Base-by-base conservation (phyloP, 2,329 filamentous ascomycete genomes). In the Trichoderma sp. region DNA sequence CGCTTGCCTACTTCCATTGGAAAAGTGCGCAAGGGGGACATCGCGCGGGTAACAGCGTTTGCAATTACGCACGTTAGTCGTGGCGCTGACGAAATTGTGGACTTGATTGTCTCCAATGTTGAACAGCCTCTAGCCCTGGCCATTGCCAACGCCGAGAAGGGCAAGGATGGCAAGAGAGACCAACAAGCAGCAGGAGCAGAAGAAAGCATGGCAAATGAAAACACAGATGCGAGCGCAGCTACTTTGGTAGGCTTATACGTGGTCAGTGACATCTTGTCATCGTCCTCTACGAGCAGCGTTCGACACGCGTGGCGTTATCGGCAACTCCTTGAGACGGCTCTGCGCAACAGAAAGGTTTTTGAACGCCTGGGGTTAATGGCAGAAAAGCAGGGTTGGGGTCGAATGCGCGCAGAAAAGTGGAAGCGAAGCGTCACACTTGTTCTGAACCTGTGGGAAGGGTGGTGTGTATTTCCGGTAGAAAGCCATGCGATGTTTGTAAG, bases 51-150 rank as follows among this genome's bases (percentile, higher is more conserved):
- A 2, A 95, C 94, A 1, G 87, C 91, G 3, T 97, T 98, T 79
- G 94, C 94, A 14, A 93, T 98, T 68, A 91, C 90, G 2, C 93
- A 98, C 77, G 92, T 94, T 1, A 92, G 91, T 49, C 86, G 89
- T 24, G 96, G 94, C 19, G 92, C 93, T 14, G 92, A 96, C 72
- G 96, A 98, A 81, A 91, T 97, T 43, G 94, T 97, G n/a, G 88
- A 95, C 61, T 88, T 97, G 80, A 89, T 98, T 47, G 87, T 97
- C 0, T 86, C 89, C 0, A 98, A 99, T 75, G 85, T 98, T 40
- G 85, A 91, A 70, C 88, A 86, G 63, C 96, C 96, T 0, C 88
- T 96, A 69, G 87, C 89, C 6, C 88, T 91, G 72, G 92, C 89
- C 0, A 86, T 86, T 7, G 92, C 91, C 29, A 94, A 93, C 70